Evolutionary conservation across 331 rosid species (phyloP).

Genomic region (Malus hybrid): DNA sequence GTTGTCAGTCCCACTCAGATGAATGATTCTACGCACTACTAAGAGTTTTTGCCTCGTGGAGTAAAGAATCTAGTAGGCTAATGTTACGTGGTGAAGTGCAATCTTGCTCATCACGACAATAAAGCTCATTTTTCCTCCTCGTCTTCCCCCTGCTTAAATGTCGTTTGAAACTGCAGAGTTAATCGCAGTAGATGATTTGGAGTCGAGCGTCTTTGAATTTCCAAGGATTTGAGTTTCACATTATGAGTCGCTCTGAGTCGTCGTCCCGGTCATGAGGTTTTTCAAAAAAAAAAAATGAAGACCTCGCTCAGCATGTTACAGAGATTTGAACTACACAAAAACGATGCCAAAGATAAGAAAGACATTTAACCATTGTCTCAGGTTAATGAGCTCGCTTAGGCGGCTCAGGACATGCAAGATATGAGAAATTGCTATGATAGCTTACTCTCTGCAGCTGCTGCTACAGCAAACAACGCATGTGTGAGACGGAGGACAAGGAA

Average conservation of each 20-base stretch:
- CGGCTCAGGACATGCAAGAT: conserved; percentile 79
- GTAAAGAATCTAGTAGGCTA: no score
- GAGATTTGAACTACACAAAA: conserved; percentile 57
- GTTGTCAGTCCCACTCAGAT: no score
- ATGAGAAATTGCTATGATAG: conserved; percentile 83
- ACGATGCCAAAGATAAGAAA: conserved; percentile 42
- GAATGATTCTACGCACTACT: no score
- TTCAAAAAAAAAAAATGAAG: conserved; percentile 42
- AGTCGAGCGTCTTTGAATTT: conserved; percentile 6
- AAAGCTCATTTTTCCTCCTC: not conserved
- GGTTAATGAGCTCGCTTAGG: conserved; percentile 72
- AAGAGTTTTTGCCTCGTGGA: no score
- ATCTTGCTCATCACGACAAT: no score
- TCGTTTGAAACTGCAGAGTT: conserved; percentile 14
- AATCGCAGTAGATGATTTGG: conserved; percentile 16
- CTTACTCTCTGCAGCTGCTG: conserved; percentile 85
- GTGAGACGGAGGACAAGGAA: not conserved
- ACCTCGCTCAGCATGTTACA: conserved; percentile 57
- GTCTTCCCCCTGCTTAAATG: conserved; percentile 18
- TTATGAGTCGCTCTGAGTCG: not conserved
- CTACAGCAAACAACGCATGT: conserved; percentile 73
- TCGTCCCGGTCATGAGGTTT: conserved; percentile 35
- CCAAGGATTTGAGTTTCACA: conserved; percentile 9
- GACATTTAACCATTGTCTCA: conserved; percentile 42
- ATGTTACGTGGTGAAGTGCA: no score